Percentiles rank a stretch among this genome's conserved stretches.
Evolutionary conservation across 2,329 filamentous ascomycete species (phyloP).

Genomic region (Colletotrichum abscissum): DNA sequence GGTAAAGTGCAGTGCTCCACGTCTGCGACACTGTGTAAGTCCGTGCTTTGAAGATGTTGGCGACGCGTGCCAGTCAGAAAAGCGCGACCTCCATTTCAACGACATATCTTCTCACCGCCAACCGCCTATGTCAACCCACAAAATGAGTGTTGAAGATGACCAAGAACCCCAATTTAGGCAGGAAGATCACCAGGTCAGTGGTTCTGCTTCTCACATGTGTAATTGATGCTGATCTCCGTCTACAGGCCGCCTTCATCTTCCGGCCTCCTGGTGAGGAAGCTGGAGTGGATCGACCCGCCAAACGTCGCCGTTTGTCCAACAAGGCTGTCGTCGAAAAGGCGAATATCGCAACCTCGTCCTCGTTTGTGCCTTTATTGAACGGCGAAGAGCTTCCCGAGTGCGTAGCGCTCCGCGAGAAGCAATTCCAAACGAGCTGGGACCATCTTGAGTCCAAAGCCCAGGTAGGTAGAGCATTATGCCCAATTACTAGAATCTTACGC

Average conservation of each 20-base stretch:
- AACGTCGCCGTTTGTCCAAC: slow-evolving; percentile 66
- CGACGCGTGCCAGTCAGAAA: slow-evolving; percentile 20
- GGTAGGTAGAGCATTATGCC: slow-evolving; percentile 49
- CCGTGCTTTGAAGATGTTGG: slow-evolving; percentile 10
- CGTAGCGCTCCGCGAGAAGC: slow-evolving; percentile 64
- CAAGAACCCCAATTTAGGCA: slow-evolving; percentile 38
- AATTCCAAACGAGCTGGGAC: slow-evolving; percentile 74
- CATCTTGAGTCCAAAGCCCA: slow-evolving; percentile 73
- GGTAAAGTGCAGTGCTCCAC: not conserved
- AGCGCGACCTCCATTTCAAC: slow-evolving; percentile 16
- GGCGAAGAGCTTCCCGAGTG: slow-evolving; percentile 63
- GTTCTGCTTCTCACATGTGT: not conserved
- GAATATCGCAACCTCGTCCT: slow-evolving; percentile 34
- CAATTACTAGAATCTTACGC: not conserved
- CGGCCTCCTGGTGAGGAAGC: slow-evolving; percentile 56
- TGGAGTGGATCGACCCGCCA: slow-evolving; percentile 57
- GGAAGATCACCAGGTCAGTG: slow-evolving; percentile 57
- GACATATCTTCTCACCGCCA: not conserved
- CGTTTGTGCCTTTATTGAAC: slow-evolving; percentile 65
- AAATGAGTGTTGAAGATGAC: slow-evolving; percentile 16
- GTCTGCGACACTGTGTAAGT: not conserved
- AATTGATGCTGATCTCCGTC: not conserved
- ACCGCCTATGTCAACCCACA: not conserved
- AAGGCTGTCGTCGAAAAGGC: slow-evolving; percentile 40
- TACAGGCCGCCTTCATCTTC: slow-evolving; percentile 72